Base-by-base conservation (phyloP, 2,329 filamentous ascomycete species). In the Talaromyces sp. region DNA sequence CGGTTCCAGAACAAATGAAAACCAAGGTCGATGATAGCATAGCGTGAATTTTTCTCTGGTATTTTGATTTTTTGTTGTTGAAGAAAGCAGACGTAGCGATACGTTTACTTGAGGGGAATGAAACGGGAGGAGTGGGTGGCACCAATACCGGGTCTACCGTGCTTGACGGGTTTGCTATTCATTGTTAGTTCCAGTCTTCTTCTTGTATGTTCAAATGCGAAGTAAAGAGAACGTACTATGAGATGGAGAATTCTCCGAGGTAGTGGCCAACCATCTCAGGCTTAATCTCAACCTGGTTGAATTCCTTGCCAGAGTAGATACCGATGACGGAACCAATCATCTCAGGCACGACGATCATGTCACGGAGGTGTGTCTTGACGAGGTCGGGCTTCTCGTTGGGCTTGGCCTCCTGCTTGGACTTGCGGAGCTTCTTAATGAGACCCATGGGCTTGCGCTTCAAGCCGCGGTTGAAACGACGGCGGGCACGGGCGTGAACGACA, bases 231-330 rank as follows among this genome's bases (percentile, higher is more conserved):
- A 92, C 92, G 77, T 91, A 96, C 92, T 99, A 99, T 86, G 94
- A 95, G 87, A 99, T 99, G 74, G 93, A 97, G 89, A 99, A 99
- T 86, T 99, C 95, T 79, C 87, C 95, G 74, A 99, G 88, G 88
- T 97, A 97, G 88, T 98, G 94, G 82, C 95, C 95, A 84, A 99
- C 95, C 95, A 99, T 99, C 89, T 99, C 95, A 77, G 95, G 95
- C 90, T 97, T 97, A 87, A 99, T 95, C 85, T 99, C 95, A 77
- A 99, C 93, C 89, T 97, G 94, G 90, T 99, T 99, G 91, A 99
- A 99, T 85, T 98, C 93, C 90, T 99, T 99, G 81, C 95, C 95
- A 74, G 92, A 97, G 91, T 99, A 99, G 87, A 99, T 95, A 82
- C 93, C 95, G 78, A 99, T 91, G 78, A 99, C 94, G 84, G 87